Base-by-base conservation (phyloP, 257 asterid species). In the Mentha longifolia region DNA sequence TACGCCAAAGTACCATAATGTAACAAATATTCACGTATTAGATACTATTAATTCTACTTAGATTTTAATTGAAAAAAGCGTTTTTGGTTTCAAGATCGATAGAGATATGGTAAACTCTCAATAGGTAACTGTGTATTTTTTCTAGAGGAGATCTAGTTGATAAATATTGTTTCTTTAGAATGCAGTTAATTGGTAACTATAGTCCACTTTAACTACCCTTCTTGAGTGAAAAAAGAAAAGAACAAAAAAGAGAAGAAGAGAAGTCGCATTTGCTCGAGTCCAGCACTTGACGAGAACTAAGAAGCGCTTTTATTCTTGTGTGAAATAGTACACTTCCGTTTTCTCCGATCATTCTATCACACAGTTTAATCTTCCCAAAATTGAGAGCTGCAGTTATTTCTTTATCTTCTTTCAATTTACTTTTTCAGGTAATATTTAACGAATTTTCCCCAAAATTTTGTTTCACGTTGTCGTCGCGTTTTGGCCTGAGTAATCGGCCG, bases 271-370 rank as follows among this genome's bases (percentile, higher is more conserved):
- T 43, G 1, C 13, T 12, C 10, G 13, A 9, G 31, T 10, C 61
- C 12, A 59, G 31, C 58, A 50, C 39, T 35, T 70, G 63, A 22
- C 25, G 66, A 41, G 61, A 41, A 33, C 7, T 8, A 4, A 49
- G 7, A n/a, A 13, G 17, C 65, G 9, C 6, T 25, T 55, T 55
- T 25, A 68, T 43, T 22, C 12, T 10, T 41, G 13, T 41, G 46
- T 54, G n/a, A 31, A 55, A 65, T 25, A n/a, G n/a, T n/a, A n/a
- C n/a, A 25, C 10, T 42, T 52, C 0, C 17, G 33, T 43, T 54
- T 58, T 46, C 66, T 30, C 45, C 16, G 45, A 61, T 71, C 51
- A 47, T 42, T 17, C 54, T 19, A 58, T 68, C n/a, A n/a, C 57
- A 20, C 70, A 46, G 56, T 41, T 35, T 15, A 30, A 72, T 46